phyloP scores from a whole-genome alignment of 495 filamentous ascomycete species.

The Penicillium verhagenii region DNA sequence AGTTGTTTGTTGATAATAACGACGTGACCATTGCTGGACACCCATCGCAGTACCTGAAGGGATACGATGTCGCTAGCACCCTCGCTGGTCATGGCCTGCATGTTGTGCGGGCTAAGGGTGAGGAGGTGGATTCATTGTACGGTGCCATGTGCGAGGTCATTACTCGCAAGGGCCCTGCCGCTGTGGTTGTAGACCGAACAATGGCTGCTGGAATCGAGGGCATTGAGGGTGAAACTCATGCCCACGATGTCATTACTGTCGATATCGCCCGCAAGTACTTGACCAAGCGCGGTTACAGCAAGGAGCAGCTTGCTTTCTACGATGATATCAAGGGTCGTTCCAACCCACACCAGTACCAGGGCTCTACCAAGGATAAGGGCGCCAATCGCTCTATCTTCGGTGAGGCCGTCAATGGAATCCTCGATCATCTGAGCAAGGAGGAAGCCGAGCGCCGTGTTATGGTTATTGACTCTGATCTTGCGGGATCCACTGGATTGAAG shows the following conservation, averaged over 20 bases:
- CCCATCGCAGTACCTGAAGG: constrained; percentile 36
- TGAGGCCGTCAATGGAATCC: constrained; percentile 38
- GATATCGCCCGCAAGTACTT: constrained; percentile 41
- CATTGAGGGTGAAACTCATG: constrained; percentile 34
- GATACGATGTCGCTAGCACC: constrained; percentile 32
- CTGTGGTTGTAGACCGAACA: constrained; percentile 33
- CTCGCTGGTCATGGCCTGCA: constrained; percentile 36
- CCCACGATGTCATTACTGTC: constrained; percentile 40
- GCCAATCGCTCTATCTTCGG: constrained; percentile 38
- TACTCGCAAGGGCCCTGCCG: constrained; percentile 33
- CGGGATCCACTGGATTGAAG: constrained; percentile 42
- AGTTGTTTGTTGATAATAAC: constrained; percentile 44
- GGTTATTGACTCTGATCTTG: constrained; percentile 44
- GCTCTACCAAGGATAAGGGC: constrained; percentile 36
- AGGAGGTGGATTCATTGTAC: constrained; percentile 37
- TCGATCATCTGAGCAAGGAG: constrained; percentile 37
- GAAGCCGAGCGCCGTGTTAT: constrained; percentile 40
- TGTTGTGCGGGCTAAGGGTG: constrained; percentile 34
- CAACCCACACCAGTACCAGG: constrained; percentile 37
- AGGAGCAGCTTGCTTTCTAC: constrained; percentile 37
- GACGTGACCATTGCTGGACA: constrained; percentile 43
- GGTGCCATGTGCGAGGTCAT: constrained; percentile 32
- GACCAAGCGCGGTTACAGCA: constrained; percentile 36
- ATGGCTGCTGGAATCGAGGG: constrained; percentile 39
- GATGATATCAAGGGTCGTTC: constrained; percentile 37